Percentiles rank a stretch among this genome's conserved stretches.
phyloP scores from a whole-genome alignment of 2,329 filamentous ascomycete genomes.

The Chrysosporium keratinophilum region DNA sequence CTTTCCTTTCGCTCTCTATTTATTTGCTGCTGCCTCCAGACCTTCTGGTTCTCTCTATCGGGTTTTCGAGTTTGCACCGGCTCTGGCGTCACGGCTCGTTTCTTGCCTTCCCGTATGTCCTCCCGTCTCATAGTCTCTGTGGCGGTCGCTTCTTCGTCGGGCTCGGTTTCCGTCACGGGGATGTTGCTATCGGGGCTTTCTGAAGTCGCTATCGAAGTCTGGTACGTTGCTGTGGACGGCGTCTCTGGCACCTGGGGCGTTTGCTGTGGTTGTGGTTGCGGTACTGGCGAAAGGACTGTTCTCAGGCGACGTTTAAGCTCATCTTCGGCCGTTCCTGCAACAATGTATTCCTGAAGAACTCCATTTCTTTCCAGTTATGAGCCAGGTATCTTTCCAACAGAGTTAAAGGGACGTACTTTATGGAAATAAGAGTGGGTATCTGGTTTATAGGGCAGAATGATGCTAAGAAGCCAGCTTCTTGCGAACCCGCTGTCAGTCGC shows the following conservation, averaged over 20 bases:
- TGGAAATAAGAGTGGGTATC: constrained; percentile 58
- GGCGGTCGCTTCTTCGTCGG: constrained; percentile 13
- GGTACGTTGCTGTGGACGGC: not conserved
- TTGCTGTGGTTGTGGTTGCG: constrained; percentile 7
- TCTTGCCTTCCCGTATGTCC: constrained; percentile 21
- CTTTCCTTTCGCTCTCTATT: constrained; percentile 54
- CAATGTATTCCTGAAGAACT: constrained; percentile 65
- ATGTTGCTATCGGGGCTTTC: constrained; percentile 3
- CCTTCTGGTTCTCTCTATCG: constrained; percentile 38
- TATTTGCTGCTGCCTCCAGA: constrained; percentile 46
- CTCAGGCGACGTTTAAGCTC: constrained; percentile 54
- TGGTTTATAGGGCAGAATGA: constrained; percentile 73
- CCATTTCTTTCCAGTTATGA: constrained; percentile 49
- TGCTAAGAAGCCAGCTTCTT: constrained; percentile 70
- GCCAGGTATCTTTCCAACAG: constrained; percentile 7
- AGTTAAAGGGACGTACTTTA: constrained; percentile 46
- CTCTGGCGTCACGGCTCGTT: constrained; percentile 4
- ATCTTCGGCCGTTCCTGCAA: constrained; percentile 52
- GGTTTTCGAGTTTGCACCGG: not conserved
- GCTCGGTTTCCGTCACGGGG: not conserved
- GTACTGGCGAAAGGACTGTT: constrained; percentile 28
- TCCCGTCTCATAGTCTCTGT: constrained; percentile 19
- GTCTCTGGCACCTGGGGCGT: not conserved
- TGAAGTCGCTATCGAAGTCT: constrained; percentile 6
- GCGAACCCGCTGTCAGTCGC: constrained; percentile 59